phyloP scores from a whole-genome alignment of 495 filamentous ascomycete genomes.

The Hypoxylon subgilvum region DNA sequence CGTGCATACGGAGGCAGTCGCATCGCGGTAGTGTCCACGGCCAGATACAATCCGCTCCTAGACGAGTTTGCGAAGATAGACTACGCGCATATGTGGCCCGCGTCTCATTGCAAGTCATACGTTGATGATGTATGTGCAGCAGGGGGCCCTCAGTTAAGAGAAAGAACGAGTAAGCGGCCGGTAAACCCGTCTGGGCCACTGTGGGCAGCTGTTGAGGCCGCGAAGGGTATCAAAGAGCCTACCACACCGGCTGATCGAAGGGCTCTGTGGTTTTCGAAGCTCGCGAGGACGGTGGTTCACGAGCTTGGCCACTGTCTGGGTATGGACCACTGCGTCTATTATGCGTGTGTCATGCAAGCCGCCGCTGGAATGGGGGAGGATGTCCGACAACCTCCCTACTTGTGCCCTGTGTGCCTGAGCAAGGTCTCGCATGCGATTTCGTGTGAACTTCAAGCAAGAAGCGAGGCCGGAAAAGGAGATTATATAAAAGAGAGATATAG shows the following conservation, averaged over 20 bases:
- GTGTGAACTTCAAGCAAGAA: conserved; percentile 14
- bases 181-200: conserved; percentile 12
- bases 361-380: conserved; percentile 67
- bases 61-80: conserved; percentile 56
- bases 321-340: conserved; percentile 70
- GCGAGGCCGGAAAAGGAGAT: conserved; percentile 45
- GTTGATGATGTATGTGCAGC: conserved; percentile 44
- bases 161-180: not conserved
- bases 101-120: conserved; percentile 63
- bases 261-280: conserved; percentile 61
- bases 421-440: conserved; percentile 54
- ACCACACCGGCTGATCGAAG: conserved; percentile 11
- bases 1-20: conserved; percentile 69
- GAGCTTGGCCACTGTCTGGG: conserved; percentile 73
- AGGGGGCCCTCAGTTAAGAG: conserved; percentile 1
- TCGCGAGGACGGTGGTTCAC: conserved; percentile 64
- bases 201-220: conserved; percentile 26
- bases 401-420: conserved; percentile 67
- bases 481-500: conserved; percentile 49
- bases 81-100: conserved; percentile 65
- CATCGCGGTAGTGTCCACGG: conserved; percentile 63
- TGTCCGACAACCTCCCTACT: conserved; percentile 67
- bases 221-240: conserved; percentile 1
- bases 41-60: conserved; percentile 64
- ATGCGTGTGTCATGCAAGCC: conserved; percentile 73